phyloP scores from a whole-genome alignment of 2,329 filamentous ascomycete species.

The Pseudogymnoascus sp. region DNA sequence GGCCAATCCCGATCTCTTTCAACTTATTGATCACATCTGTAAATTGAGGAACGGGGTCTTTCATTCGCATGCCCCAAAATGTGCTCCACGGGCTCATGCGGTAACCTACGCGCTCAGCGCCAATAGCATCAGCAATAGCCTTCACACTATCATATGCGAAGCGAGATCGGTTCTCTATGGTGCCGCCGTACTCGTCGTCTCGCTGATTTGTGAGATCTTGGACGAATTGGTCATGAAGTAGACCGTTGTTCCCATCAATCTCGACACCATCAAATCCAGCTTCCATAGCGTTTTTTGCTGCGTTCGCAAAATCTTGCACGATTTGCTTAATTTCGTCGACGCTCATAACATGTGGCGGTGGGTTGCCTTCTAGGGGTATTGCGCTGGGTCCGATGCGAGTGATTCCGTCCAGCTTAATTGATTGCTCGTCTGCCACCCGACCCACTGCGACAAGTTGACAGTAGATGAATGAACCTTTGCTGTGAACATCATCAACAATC shows the following conservation, averaged over 20 bases:
- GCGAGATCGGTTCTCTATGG: conserved; percentile 40
- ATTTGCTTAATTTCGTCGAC: conserved; percentile 30
- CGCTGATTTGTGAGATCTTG: conserved; percentile 47
- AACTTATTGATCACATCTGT: conserved; percentile 37
- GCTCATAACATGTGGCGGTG: conserved; percentile 29
- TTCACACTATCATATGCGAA: conserved; percentile 46
- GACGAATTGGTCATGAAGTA: conserved; percentile 51
- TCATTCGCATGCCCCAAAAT: conserved; percentile 50
- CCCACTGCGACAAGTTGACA: conserved; percentile 55
- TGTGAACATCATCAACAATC: conserved; percentile 51
- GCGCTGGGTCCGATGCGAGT: conserved; percentile 14
- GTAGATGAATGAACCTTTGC: conserved; percentile 50
- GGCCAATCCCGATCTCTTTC: conserved; percentile 34
- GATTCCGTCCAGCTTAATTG: conserved; percentile 13
- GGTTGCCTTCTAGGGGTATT: conserved; percentile 19
- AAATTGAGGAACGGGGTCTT: conserved; percentile 25
- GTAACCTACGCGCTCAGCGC: conserved; percentile 45
- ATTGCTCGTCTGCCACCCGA: conserved; percentile 31
- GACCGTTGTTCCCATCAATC: conserved; percentile 34
- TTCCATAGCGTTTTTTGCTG: conserved; percentile 41
- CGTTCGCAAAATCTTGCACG: conserved; percentile 34
- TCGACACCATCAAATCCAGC: conserved; percentile 49
- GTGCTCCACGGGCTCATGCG: conserved; percentile 49
- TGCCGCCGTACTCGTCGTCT: conserved; percentile 43
- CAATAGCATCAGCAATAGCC: conserved; percentile 42